Percentiles rank a stretch among this genome's conserved stretches.
Evolutionary conservation across 2,329 filamentous ascomycete genomes (phyloP).

Genomic region (Aspergillus calidoustus): DNA sequence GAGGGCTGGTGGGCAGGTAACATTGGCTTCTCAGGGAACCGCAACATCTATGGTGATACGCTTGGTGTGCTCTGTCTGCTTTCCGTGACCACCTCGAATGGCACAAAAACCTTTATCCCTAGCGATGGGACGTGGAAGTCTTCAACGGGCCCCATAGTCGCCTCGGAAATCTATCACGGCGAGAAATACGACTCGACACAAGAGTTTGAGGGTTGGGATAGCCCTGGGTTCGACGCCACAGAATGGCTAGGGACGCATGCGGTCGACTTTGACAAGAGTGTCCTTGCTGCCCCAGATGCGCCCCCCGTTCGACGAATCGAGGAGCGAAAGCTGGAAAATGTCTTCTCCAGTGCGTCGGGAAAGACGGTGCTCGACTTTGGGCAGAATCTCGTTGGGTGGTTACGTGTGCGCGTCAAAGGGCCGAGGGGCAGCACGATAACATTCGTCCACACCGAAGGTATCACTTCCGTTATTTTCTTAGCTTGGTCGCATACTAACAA

Average conservation of each 20-base stretch:
- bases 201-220: conserved; percentile 37
- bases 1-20: conserved; percentile 55
- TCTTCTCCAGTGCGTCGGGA: conserved; percentile 45
- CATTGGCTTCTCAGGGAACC: conserved; percentile 29
- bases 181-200: conserved; percentile 53
- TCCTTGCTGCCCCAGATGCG: conserved; percentile 33
- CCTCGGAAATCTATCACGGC: conserved; percentile 56
- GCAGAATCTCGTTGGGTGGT: conserved; percentile 61
- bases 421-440: conserved; percentile 33
- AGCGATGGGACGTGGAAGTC: conserved; percentile 21
- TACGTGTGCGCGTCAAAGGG: conserved; percentile 40
- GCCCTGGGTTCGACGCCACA: conserved; percentile 27
- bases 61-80: conserved; percentile 19
- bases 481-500: background rate
- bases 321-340: conserved; percentile 30
- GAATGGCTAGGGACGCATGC: conserved; percentile 21
- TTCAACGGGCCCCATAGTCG: conserved; percentile 17
- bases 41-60: conserved; percentile 28
- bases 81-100: conserved; percentile 8
- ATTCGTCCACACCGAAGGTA: conserved; percentile 35
- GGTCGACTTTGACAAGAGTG: background rate
- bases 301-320: conserved; percentile 51
- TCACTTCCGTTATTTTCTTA: background rate
- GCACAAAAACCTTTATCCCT: conserved; percentile 16
- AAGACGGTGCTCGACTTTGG: conserved; percentile 62